Percentiles rank a stretch among this genome's conserved stretches.
phyloP scores from a whole-genome alignment of 1,139 yeast species.

The Saccharomyces hybrid region DNA sequence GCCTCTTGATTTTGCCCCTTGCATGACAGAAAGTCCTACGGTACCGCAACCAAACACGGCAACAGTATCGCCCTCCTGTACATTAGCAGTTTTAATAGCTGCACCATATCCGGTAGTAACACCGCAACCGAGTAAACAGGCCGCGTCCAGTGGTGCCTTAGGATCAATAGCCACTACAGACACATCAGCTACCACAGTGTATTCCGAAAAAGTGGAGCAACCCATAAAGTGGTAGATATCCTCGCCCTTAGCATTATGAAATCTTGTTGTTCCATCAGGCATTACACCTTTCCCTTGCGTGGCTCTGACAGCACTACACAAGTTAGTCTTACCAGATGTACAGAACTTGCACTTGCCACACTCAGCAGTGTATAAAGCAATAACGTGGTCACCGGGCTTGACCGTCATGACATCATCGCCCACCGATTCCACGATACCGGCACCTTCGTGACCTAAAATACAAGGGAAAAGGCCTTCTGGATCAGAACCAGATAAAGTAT shows the following conservation, averaged over 20 bases:
- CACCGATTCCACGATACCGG: slow-evolving; percentile 86
- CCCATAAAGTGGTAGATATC: slow-evolving; percentile 92
- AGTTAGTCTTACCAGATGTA: slow-evolving; percentile 88
- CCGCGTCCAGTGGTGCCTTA: slow-evolving; percentile 74
- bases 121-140: slow-evolving; percentile 95
- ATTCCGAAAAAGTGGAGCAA: slow-evolving; percentile 91
- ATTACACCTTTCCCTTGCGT: slow-evolving; percentile 87
- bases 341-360: slow-evolving; percentile 94
- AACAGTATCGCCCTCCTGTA: slow-evolving; percentile 84
- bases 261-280: slow-evolving; percentile 95
- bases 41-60: slow-evolving; percentile 98
- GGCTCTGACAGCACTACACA: slow-evolving; percentile 85
- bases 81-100: slow-evolving; percentile 88
- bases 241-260: slow-evolving; percentile 71
- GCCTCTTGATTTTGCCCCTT: slow-evolving; percentile 81
- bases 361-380: slow-evolving; percentile 93
- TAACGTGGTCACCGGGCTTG: slow-evolving; percentile 82
- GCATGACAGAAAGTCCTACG: slow-evolving; percentile 91
- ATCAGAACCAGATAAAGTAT: slow-evolving; percentile 87
- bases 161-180: slow-evolving; percentile 92
- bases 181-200: slow-evolving; percentile 95
- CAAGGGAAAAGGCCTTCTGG: slow-evolving; percentile 97
- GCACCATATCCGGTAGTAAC: slow-evolving; percentile 98
- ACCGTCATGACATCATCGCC: slow-evolving; percentile 91
- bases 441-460: slow-evolving; percentile 93